These are phyloP conservation scores for Annulohypoxylon stygium DNA, from an alignment of 495 filamentous ascomycete species.

Conservation along the genomic window DNA sequence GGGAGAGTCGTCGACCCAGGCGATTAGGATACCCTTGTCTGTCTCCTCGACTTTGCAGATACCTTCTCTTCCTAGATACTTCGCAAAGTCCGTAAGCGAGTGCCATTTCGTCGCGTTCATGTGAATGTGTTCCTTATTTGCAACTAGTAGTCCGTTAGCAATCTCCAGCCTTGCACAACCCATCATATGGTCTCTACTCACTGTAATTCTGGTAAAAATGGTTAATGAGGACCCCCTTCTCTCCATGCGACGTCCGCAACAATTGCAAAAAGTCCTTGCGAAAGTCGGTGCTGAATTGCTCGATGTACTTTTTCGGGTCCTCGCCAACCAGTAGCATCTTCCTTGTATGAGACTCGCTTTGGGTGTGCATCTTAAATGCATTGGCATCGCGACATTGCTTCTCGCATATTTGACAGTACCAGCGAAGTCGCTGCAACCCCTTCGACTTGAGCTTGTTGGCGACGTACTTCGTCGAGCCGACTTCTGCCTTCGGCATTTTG, in stretches of 20 bases:
- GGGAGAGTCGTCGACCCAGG: constrained; percentile 91
- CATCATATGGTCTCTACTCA: neutral
- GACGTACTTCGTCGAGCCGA: constrained; percentile 86
- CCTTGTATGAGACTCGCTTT: constrained; percentile 84
- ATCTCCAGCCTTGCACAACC: neutral
- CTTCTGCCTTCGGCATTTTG: constrained; percentile 94
- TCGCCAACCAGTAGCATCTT: constrained; percentile 88
- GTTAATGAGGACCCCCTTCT: constrained; percentile 87
- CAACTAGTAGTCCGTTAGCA: constrained; percentile 52
- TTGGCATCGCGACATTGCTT: constrained; percentile 76
- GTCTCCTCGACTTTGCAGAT: constrained; percentile 89
- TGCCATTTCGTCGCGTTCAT: constrained; percentile 94
- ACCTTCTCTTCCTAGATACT: constrained; percentile 83
- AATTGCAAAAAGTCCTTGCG: constrained; percentile 80
- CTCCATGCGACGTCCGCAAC: constrained; percentile 82
- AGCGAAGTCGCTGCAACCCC: constrained; percentile 86
- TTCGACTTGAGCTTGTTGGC: constrained; percentile 91
- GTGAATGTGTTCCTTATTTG: constrained; percentile 85
- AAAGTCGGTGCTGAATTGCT: constrained; percentile 83
- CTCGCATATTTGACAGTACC: constrained; percentile 83
- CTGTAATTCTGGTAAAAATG: constrained; percentile 89
- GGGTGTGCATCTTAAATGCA: constrained; percentile 83
- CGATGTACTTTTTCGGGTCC: constrained; percentile 81
- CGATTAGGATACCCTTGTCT: constrained; percentile 86
- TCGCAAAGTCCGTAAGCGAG: constrained; percentile 87